phyloP scores from a whole-genome alignment of 768 basidiomycete genomes.

The Psilocybe tampanensis region DNA sequence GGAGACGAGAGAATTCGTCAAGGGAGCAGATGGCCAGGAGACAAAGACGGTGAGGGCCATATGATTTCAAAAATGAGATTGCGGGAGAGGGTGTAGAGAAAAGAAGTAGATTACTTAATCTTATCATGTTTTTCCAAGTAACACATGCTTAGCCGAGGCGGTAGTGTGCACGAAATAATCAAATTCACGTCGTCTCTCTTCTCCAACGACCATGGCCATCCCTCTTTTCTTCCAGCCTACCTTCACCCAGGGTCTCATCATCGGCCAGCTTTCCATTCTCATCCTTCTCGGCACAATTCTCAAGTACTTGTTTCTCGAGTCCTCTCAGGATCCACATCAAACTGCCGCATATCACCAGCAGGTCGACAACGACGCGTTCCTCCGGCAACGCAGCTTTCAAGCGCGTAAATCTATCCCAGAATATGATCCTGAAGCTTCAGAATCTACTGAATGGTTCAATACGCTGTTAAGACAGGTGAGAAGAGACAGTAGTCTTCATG shows the following conservation, averaged over 20 bases:
- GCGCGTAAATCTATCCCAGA: constrained; percentile 27
- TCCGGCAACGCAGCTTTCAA: constrained; percentile 36
- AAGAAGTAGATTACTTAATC: neutral
- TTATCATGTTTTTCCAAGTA: constrained; percentile 10
- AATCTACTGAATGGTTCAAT: constrained; percentile 94
- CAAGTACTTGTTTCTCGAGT: constrained; percentile 94
- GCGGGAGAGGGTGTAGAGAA: too few relatives aligned
- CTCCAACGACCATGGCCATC: constrained; percentile 44
- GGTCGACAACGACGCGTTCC: constrained; percentile 48
- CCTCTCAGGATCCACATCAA: constrained; percentile 58
- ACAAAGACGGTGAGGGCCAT: constrained; percentile 31
- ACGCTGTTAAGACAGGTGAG: constrained; percentile 77
- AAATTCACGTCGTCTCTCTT: neutral
- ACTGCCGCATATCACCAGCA: constrained; percentile 62
- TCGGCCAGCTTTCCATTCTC: constrained; percentile 91
- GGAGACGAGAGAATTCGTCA: constrained; percentile 46
- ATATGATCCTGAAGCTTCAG: constrained; percentile 37
- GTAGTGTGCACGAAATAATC: neutral
- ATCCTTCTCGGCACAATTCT: constrained; percentile 78
- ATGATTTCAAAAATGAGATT: too few relatives aligned
- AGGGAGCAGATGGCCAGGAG: constrained; percentile 53
- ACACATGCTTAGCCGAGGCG: constrained; percentile 10
- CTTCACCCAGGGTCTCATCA: constrained; percentile 92
- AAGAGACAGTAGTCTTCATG: too few relatives aligned
- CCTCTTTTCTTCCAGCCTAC: constrained; percentile 80